Evolutionary conservation across 768 basidiomycete species (phyloP).

Genomic region (Mycena vitilis): DNA sequence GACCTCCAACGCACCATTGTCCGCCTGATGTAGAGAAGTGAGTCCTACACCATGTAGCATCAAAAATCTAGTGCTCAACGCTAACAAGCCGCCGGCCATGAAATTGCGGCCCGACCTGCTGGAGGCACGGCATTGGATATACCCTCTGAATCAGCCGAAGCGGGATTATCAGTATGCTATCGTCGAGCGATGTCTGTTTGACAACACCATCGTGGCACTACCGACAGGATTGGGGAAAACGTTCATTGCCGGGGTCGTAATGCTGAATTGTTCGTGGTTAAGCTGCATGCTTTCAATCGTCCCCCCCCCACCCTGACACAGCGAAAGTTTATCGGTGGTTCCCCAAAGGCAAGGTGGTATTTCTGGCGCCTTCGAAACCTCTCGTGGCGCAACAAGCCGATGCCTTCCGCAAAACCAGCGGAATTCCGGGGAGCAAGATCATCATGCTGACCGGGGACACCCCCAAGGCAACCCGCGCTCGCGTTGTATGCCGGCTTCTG

Average conservation of each 20-base stretch:
- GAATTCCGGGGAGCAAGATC: slow-evolving; percentile 89
- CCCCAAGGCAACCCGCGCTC: slow-evolving; percentile 60
- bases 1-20: not conserved
- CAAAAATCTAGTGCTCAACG: slow-evolving; percentile 48
- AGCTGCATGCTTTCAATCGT: slow-evolving; percentile 1
- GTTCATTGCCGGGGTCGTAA: slow-evolving; percentile 95
- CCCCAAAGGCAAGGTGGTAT: slow-evolving; percentile 91
- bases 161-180: slow-evolving; percentile 98
- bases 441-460: slow-evolving; percentile 89
- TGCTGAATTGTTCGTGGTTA: slow-evolving; percentile 83
- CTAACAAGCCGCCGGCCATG: slow-evolving; percentile 74
- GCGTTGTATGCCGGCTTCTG: slow-evolving; percentile 60
- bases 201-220: slow-evolving; percentile 93
- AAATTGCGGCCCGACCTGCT: slow-evolving; percentile 82
- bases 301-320: slow-evolving; percentile 24
- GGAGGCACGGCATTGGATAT: slow-evolving; percentile 89
- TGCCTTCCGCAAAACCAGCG: slow-evolving; percentile 93
- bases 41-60: not conserved
- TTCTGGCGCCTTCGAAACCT: slow-evolving; percentile 96
- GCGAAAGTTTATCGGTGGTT: slow-evolving; percentile 90
- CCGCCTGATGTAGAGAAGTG: slow-evolving; percentile 34
- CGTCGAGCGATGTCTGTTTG: slow-evolving; percentile 83
- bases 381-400: slow-evolving; percentile 95
- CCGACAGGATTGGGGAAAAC: slow-evolving; percentile 99
- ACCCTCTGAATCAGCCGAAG: slow-evolving; percentile 87